Conservation (phyloP, 768 basidiomycete species). For the Paxillus ammoniavirescens region DNA sequence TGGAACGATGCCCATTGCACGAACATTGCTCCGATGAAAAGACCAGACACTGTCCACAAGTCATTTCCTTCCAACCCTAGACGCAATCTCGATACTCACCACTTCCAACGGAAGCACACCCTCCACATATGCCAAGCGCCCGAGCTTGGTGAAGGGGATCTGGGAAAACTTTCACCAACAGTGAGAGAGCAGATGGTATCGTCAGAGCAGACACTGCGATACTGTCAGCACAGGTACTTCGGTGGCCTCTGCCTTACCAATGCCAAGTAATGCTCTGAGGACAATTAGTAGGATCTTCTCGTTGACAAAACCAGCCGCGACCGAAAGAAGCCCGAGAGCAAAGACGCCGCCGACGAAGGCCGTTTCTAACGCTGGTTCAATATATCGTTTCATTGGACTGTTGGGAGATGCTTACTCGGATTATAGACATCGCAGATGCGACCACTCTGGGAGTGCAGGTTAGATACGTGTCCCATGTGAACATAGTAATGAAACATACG, state of each 20-base stretch:
- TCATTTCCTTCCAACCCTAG: background rate
- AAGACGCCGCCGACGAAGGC: constrained; percentile 40
- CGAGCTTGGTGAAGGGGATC: no score
- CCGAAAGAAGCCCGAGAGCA: no score
- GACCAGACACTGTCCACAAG: constrained; percentile 27
- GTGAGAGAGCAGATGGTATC: constrained; percentile 41
- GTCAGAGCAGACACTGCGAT: constrained; percentile 40
- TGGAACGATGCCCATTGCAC: no score
- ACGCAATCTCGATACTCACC: constrained; percentile 23
- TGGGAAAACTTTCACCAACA: no score
- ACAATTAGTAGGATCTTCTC: constrained; percentile 45
- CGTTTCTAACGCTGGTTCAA: constrained; percentile 22
- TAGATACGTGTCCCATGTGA: no score
- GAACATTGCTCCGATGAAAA: constrained; percentile 39
- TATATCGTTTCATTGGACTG: background rate
- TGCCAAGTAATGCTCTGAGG: constrained; percentile 45
- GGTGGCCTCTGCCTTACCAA: constrained; percentile 23
- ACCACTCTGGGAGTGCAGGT: constrained; percentile 31
- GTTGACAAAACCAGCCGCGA: no score
- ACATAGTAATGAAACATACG: no score
- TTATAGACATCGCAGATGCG: constrained; percentile 39
- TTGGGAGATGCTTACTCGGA: no score
- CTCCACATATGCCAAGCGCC: constrained; percentile 46
- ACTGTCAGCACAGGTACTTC: no score
- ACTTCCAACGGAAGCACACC: constrained; percentile 41